Conservation (phyloP, 1,139 yeast species). For the Lipomyces yarrowii region DNA sequence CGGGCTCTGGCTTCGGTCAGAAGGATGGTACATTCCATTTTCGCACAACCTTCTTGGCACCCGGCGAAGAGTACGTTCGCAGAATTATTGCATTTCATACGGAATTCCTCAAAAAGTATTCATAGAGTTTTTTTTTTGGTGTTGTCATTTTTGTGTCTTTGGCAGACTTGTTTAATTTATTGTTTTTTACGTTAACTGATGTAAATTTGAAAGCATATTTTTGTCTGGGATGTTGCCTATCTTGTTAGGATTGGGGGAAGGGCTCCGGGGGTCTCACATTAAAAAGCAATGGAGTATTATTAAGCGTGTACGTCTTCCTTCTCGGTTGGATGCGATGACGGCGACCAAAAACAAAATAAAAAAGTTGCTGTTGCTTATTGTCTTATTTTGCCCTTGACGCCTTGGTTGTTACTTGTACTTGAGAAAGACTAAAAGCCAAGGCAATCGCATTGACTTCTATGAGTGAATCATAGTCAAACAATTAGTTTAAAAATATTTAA, state of each 20-base stretch:
- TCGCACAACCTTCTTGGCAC: conserved; percentile 94
- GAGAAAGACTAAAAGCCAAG: too few species aligned
- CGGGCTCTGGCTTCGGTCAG: conserved; percentile 97
- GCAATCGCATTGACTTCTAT: too few species aligned
- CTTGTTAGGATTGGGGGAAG: not conserved
- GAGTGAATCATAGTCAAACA: not conserved
- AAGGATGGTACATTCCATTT: conserved; percentile 83
- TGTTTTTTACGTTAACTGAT: not conserved
- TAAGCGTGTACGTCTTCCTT: not conserved
- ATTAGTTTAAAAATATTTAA: not conserved
- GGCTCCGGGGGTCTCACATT: not conserved
- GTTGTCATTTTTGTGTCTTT: not conserved
- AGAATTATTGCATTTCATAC: conserved; percentile 77
- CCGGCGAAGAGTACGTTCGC: conserved; percentile 86
- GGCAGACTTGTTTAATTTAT: not conserved
- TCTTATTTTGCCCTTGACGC: not conserved
- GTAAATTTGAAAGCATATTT: not conserved
- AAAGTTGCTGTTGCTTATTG: not conserved
- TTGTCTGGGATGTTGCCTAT: not conserved
- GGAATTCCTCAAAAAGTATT: conserved; percentile 62
- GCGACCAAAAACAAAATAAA: not conserved
- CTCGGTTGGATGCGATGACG: not conserved
- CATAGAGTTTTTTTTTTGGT: conserved; percentile 8
- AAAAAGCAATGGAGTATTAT: conserved; percentile 2
- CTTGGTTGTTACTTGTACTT: too few species aligned